Base-by-base conservation (phyloP, 2,329 filamentous ascomycete genomes). In the Ophiostoma ips region DNA sequence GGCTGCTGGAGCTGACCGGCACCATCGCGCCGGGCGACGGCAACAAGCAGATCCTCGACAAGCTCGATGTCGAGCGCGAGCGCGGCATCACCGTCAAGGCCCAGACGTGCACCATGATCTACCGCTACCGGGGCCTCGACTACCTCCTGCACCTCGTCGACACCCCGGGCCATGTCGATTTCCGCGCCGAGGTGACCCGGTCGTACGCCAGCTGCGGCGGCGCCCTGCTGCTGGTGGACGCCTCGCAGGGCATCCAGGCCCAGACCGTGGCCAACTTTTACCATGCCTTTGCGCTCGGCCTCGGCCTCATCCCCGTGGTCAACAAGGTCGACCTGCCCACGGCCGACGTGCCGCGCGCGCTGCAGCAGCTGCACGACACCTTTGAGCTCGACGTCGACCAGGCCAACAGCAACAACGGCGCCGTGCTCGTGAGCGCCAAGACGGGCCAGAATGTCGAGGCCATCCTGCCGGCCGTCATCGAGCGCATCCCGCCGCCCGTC, bases 181-280 rank as follows among this genome's bases (percentile, higher is more conserved):
- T 98, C 66, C 79, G 92, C 50, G 92, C 92, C 45, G 92, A 98
- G 66, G 92, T 98, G 11, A 94, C 87, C 33, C 78, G 92, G 45
- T 95, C 87, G 55, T 98, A 98, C 70, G 90, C 90, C 48, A 94
- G 87, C 60, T 98, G 92, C 63, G 90, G 89, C 55, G 94, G 92
- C 47, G 90, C 92, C 1, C 65, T 98, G 53, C 73, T 98, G 48
- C 77, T 98, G 1, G 90, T 98, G 3, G 92, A 98, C 71, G 92
- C 90, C 8, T 94, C 86, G 58, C 92, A 98, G 67, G 92, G 92
- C 43, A 82, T 98, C 2, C 92, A 98, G 68, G 92, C 92, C 5
- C 92, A 98, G 71, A 98, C 92, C 0, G 92, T 98, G 9, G 92
- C 92, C 54, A 98, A 98, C 66, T 98, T 98, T 68, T 95, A 96